Evolutionary conservation across 805 yeast genomes (phyloP), one percentile per base, ranked within the genome.

Genomic region (Candida verbasci): DNA sequence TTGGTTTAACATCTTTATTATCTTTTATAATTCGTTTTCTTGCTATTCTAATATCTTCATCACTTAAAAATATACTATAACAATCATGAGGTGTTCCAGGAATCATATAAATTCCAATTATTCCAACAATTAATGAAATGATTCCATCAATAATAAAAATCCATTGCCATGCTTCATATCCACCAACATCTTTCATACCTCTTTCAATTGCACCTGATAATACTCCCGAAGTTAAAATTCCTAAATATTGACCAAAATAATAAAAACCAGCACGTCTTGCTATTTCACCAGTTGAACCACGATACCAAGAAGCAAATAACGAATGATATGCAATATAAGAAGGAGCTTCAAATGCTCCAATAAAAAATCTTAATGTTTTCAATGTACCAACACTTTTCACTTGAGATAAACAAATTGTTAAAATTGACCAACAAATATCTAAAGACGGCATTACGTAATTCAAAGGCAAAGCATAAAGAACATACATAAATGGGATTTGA

Each of bases 161-260:
- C 87, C 87, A 82, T 61, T 80, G 67, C 87, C 87, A 82, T 11
- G 85, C 78, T 5, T 68, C 66, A 10, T 74, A 57, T 0, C 86
- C 86, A 31, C 54, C 49, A 10, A 52, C 60, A 20, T 82, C 84
- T 36, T 67, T 56, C 43, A 82, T 50, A 26, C 56, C 45, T 15
- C 64, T 47, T 38, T 60, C 70, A 21, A 79, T 67, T 8, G 80
- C 73, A 12, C 81, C 74, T 46, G 80, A 81, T 27, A 82, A 60
- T 42, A 78, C 71, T 26, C 85, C 83, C 2, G 82, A 69, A 12
- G 84, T 76, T 39, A 80, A 60, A 12, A 70, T 58, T 23, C 85
- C 87, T 24, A 82, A 59, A 45, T 70, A 74, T 43, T 79, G 83
- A 27, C 86, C 84, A 31, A 72, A 56, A 46, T 78, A 78, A 58